Percentiles rank a stretch among this genome's conserved stretches.
phyloP scores from a whole-genome alignment of 192 early-diverging fungal species.

The Entomortierella chlamydospora region DNA sequence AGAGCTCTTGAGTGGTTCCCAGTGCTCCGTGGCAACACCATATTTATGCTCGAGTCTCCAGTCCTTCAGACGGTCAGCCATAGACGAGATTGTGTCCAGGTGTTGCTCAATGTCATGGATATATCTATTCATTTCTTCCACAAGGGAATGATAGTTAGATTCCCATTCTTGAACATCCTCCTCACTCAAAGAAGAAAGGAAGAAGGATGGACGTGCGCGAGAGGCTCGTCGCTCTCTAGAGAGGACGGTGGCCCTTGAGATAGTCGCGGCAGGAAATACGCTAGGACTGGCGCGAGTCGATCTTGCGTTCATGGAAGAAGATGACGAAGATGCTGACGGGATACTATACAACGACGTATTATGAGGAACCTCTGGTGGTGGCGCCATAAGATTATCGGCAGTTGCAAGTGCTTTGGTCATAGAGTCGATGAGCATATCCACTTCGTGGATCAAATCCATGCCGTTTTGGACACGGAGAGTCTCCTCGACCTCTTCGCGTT shows the following conservation, averaged over 20 bases:
- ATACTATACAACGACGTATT: slow-evolving; percentile 30
- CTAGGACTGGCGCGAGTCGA: slow-evolving; percentile 16
- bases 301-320: slow-evolving; percentile 16
- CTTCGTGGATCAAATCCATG: slow-evolving; percentile 38
- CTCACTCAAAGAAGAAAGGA: slow-evolving; percentile 35
- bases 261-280: slow-evolving; percentile 14
- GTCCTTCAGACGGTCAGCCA: slow-evolving; percentile 51
- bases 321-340: slow-evolving; percentile 15
- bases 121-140: slow-evolving; percentile 29
- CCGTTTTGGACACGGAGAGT: slow-evolving; percentile 27
- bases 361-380: background rate
- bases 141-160: slow-evolving; percentile 10
- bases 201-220: slow-evolving; percentile 29
- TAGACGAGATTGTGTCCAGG: slow-evolving; percentile 14
- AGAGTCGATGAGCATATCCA: slow-evolving; percentile 22
- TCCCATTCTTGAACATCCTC: slow-evolving; percentile 36
- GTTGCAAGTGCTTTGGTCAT: slow-evolving; percentile 17
- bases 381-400: slow-evolving; percentile 22
- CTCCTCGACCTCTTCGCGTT: slow-evolving; percentile 41
- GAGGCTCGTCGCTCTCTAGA: slow-evolving; percentile 22
- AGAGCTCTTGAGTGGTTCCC: slow-evolving; percentile 58
- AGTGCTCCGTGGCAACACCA: slow-evolving; percentile 56
- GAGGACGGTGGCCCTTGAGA: slow-evolving; percentile 12
- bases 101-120: slow-evolving; percentile 38
- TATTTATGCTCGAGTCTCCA: slow-evolving; percentile 57